Percentiles rank a stretch among this genome's conserved stretches.
These are phyloP conservation scores for Marsdenia floribunda DNA, from an alignment of 257 asterid genomes.

Conservation along the genomic window DNA sequence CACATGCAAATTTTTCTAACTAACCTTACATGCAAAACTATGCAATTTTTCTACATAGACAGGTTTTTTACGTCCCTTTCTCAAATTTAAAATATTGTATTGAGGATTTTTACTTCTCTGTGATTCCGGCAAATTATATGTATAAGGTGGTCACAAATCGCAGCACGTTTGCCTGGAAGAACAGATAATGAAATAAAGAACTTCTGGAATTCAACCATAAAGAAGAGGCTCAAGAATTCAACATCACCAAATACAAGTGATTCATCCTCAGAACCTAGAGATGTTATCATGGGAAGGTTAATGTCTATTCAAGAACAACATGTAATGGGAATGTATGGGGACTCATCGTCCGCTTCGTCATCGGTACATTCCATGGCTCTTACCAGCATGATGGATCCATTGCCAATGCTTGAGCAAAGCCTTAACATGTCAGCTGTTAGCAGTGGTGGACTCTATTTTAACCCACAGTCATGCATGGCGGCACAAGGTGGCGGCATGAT, in stretches of 20 bases:
- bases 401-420: constrained; percentile 26
- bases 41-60: background rate
- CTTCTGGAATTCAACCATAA: constrained; percentile 58
- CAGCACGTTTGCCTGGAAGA: constrained; percentile 57
- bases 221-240: constrained; percentile 51
- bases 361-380: constrained; percentile 30
- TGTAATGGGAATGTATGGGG: constrained; percentile 33
- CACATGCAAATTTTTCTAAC: background rate
- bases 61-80: background rate
- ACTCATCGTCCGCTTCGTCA: constrained; percentile 32
- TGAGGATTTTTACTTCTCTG: background rate
- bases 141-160: constrained; percentile 58
- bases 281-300: constrained; percentile 23
- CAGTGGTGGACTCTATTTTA: constrained; percentile 26
- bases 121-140: background rate
- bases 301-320: constrained; percentile 35
- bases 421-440: constrained; percentile 9
- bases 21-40: constrained; percentile 18
- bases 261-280: constrained; percentile 38
- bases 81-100: background rate
- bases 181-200: constrained; percentile 61
- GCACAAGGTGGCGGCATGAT: constrained; percentile 15
- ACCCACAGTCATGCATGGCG: constrained; percentile 29
- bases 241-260: constrained; percentile 46
- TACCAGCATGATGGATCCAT: constrained; percentile 27